These are phyloP conservation scores for Chlamydomonas sphaeroides DNA, from an alignment of 139 green algal species.

Conservation along the genomic window DNA sequence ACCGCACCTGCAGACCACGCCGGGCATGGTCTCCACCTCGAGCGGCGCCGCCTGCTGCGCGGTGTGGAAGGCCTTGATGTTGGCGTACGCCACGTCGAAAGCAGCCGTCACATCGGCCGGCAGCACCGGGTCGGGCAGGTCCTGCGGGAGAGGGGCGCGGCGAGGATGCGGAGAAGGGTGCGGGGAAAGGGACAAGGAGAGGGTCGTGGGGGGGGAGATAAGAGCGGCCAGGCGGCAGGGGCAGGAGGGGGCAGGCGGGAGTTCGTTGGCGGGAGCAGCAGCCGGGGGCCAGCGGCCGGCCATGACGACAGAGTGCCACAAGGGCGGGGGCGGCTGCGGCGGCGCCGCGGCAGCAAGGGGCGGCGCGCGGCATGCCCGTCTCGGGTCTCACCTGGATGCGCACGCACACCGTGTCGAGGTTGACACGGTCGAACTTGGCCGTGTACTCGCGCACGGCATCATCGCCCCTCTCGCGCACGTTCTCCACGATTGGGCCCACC, in stretches of 20 bases:
- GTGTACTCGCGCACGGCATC: conserved; percentile 92
- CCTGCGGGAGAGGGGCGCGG: conserved; percentile 52
- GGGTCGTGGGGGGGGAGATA: too few relatives aligned
- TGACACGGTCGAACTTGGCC: conserved; percentile 90
- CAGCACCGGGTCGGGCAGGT: conserved; percentile 80
- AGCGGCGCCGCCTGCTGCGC: conserved; percentile 81
- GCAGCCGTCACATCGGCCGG: conserved; percentile 74
- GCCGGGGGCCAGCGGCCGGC: too few relatives aligned
- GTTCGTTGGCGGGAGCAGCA: too few relatives aligned
- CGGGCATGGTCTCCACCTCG: conserved; percentile 94
- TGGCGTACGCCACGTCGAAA: conserved; percentile 95
- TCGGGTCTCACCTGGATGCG: conserved; percentile 75
- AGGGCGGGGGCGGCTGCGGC: too few relatives aligned
- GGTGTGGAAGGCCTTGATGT: conserved; percentile 95
- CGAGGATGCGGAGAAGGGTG: neutral
- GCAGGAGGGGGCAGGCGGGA: too few relatives aligned
- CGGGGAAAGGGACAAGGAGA: too few relatives aligned
- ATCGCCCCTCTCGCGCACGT: conserved; percentile 85
- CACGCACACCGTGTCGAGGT: conserved; percentile 78
- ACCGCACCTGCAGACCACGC: conserved; percentile 80
- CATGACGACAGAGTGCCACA: too few relatives aligned
- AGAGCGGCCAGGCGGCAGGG: too few relatives aligned
- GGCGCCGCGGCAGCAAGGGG: too few relatives aligned
- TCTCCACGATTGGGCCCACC: conserved; percentile 92
- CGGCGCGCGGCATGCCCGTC: too few relatives aligned